Conservation (phyloP, 805 yeast species). For the Hanseniaspora meyeri region DNA sequence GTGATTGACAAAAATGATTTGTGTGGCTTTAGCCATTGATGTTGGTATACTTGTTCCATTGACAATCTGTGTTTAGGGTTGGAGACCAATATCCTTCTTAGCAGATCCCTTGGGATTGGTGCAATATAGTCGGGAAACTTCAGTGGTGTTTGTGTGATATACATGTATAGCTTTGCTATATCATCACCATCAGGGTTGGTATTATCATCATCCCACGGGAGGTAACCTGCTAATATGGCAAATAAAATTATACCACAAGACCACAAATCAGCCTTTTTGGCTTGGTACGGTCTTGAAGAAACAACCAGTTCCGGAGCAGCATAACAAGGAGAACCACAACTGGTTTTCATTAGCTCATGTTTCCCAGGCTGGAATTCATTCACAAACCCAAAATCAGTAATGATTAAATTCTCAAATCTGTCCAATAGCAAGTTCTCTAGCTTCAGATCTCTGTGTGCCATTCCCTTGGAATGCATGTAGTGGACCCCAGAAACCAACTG, state of each 20-base stretch:
- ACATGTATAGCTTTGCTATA: conserved; percentile 78
- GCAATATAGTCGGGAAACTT: conserved; percentile 91
- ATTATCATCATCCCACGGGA: conserved; percentile 96
- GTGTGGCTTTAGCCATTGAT: conserved; percentile 82
- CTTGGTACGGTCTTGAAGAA: conserved; percentile 75
- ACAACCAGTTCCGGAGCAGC: conserved; percentile 97
- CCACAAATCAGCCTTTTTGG: conserved; percentile 92
- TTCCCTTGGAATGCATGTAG: conserved; percentile 86
- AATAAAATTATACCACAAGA: conserved; percentile 89
- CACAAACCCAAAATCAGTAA: conserved; percentile 91
- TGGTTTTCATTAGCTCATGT: conserved; percentile 77
- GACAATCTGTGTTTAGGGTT: conserved; percentile 69
- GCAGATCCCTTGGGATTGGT: conserved; percentile 80
- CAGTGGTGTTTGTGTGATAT: conserved; percentile 79
- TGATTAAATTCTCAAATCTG: conserved; percentile 72
- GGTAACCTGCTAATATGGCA: conserved; percentile 93
- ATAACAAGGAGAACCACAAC: conserved; percentile 96
- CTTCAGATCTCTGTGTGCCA: conserved; percentile 79
- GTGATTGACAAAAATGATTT: conserved; percentile 68
- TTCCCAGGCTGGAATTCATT: conserved; percentile 48
- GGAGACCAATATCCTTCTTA: conserved; percentile 71
- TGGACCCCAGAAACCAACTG: conserved; percentile 89
- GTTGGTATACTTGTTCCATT: conserved; percentile 59
- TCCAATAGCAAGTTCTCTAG: conserved; percentile 79
- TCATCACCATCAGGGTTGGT: conserved; percentile 93